Conservation (phyloP, 129 eudicot genomes). For the Scalesia atractyloides region DNA sequence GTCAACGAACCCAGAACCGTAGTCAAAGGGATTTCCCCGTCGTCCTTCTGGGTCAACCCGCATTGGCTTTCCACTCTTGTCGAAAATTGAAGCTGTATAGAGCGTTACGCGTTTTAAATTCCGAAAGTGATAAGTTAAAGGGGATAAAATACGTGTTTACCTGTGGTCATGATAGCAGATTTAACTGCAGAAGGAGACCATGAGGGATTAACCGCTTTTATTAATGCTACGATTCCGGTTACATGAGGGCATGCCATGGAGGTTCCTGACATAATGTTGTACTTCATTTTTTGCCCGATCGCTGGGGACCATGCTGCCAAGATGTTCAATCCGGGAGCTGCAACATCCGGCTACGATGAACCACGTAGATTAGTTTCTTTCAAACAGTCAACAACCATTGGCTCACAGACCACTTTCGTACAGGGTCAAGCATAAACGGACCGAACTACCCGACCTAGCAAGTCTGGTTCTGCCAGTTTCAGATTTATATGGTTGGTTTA, state of each 20-base stretch:
- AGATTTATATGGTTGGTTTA: no score
- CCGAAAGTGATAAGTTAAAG: neutral
- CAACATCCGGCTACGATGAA: constrained; percentile 66
- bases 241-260: constrained; percentile 97
- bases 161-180: constrained; percentile 93
- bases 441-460: no score
- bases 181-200: constrained; percentile 94
- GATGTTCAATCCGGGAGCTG: constrained; percentile 90
- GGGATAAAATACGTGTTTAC: constrained; percentile 34
- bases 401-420: neutral
- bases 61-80: constrained; percentile 66
- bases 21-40: constrained; percentile 72
- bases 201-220: constrained; percentile 76
- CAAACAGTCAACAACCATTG: neutral
- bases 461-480: no score
- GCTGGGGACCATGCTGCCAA: constrained; percentile 95
- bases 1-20: constrained; percentile 73
- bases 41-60: constrained; percentile 63
- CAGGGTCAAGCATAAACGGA: no score
- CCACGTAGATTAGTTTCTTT: neutral
- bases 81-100: constrained; percentile 63
- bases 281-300: constrained; percentile 42
- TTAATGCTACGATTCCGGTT: constrained; percentile 72
- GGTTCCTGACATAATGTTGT: constrained; percentile 75
- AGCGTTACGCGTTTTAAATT: constrained; percentile 22